Evolutionary conservation across 2,329 filamentous ascomycete genomes (phyloP).

Genomic region (Cordyceps fumosorosea): DNA sequence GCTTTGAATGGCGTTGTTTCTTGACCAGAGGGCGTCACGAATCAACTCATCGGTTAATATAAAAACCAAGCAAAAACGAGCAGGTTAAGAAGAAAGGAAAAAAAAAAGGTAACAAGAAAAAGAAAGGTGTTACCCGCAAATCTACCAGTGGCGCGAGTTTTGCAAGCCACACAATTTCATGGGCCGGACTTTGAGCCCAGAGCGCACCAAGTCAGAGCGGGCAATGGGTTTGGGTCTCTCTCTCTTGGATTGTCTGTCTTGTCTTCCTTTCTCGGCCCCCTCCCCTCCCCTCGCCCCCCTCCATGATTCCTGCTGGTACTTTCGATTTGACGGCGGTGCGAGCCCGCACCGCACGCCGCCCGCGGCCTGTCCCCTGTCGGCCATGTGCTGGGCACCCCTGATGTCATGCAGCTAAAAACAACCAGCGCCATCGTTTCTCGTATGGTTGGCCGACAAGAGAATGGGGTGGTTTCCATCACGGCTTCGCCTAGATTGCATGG

Average conservation of each 20-base stretch:
- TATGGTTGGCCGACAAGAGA: constrained; percentile 1
- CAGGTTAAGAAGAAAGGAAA: neutral
- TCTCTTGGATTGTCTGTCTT: no score
- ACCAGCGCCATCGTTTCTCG: neutral
- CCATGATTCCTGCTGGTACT: neutral
- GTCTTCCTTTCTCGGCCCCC: neutral
- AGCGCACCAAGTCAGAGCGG: no score
- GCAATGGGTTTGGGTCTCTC: no score
- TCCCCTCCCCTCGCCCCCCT: no score
- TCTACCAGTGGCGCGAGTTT: neutral
- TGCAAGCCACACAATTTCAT: neutral
- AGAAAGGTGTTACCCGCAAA: neutral
- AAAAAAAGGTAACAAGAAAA: neutral
- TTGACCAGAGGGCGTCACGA: neutral
- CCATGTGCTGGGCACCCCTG: constrained; percentile 7
- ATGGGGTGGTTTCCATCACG: neutral
- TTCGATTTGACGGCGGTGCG: neutral
- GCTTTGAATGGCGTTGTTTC: no score
- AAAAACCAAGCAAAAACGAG: no score
- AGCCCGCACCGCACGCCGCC: neutral
- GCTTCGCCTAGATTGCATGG: neutral
- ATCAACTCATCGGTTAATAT: no score
- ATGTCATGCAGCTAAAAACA: neutral
- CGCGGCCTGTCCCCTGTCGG: constrained; percentile 2
- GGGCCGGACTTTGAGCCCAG: no score